Base-by-base conservation (phyloP, 2,329 filamentous ascomycete genomes). In the Colletotrichum sp. region DNA sequence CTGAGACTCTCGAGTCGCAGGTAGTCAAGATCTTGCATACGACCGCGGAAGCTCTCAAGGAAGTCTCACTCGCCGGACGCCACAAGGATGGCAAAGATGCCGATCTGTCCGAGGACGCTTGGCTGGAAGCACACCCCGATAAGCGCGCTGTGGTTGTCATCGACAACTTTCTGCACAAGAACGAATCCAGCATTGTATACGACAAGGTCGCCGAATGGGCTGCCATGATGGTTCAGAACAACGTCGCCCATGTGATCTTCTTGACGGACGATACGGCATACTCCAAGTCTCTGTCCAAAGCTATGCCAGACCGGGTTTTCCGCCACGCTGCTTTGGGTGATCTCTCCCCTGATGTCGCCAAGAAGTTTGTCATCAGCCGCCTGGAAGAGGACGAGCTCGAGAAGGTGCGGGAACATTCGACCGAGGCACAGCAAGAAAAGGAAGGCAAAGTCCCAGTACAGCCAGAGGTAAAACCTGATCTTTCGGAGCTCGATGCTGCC, bases 201-300 rank as follows among this genome's bases (percentile, higher is more conserved):
- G 94, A 96, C 77, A 95, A 95, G 82, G 88, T 96, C 65, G 93
- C 96, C 0, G 95, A 98, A 81, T 98, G 96, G 95, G 96, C 96
- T 2, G 96, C 97, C 6, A 89, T 92, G 3, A 87, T 98, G 32
- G 96, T 97, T 0, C 95, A 95, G 61, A 93, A 94, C 68, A 98
- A 98, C 78, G 90, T 98, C 58, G 96, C 96, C 1, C 97, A 98
- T 83, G 96, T 98, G 72, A 93, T 99, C 73, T 98, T 98, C 88
- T 88, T 99, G 48, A 98, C 96, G 0, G 95, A 94, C 73, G 96
- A 98, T 78, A 91, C 95, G 1, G 95, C 95, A 0, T 98, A 95
- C 84, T 94, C 94, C 66, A 98, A 98, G 83, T 93, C 95, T 0
- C 88, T 98, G 3, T 93, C 94, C 75, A 97, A 95, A 82, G 94